phyloP scores from a whole-genome alignment of 164 flowering plant genomes.

The Berberis thunbergii region DNA sequence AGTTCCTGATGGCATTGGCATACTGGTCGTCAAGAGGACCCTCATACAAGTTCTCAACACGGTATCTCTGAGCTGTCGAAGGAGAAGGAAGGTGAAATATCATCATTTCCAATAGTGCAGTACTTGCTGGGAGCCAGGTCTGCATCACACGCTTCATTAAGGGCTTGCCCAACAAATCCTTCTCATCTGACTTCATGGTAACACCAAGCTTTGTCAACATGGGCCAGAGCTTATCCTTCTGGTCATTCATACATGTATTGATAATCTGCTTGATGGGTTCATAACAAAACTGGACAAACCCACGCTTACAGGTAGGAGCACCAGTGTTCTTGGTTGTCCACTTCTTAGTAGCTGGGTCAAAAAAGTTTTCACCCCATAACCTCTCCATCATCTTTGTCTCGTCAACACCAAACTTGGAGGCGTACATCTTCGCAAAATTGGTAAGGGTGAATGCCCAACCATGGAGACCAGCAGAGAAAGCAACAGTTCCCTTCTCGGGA shows the following conservation, averaged over 20 bases:
- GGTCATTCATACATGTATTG: too few relatives aligned
- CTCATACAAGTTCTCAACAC: slow-evolving; percentile 31
- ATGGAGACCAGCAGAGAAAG: too few relatives aligned
- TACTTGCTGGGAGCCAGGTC: slow-evolving; percentile 27
- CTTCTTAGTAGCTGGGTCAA: slow-evolving; percentile 23
- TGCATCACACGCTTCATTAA: slow-evolving; percentile 26
- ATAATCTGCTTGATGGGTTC: too few relatives aligned
- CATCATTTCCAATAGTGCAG: slow-evolving; percentile 25
- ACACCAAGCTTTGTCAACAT: slow-evolving; percentile 26
- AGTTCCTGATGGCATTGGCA: slow-evolving; percentile 21
- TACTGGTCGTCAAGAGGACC: slow-evolving; percentile 29
- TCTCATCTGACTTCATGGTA: background rate
- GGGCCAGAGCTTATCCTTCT: slow-evolving; percentile 11
- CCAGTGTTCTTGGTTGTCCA: slow-evolving; percentile 29
- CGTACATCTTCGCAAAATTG: slow-evolving; percentile 15
- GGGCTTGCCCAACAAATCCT: slow-evolving; percentile 23
- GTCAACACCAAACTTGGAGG: slow-evolving; percentile 11
- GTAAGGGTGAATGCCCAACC: slow-evolving; percentile 5
- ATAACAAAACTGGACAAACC: slow-evolving; percentile 13
- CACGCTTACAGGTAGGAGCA: slow-evolving; percentile 24
- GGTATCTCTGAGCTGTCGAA: slow-evolving; percentile 22
- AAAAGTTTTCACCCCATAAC: too few relatives aligned
- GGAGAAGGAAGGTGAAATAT: slow-evolving; percentile 10
- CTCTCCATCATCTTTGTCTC: too few relatives aligned
- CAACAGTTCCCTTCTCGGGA: too few relatives aligned